Evolutionary conservation across 192 early-diverging fungal genomes (phyloP).

Genomic region (Coemansia biformis): DNA sequence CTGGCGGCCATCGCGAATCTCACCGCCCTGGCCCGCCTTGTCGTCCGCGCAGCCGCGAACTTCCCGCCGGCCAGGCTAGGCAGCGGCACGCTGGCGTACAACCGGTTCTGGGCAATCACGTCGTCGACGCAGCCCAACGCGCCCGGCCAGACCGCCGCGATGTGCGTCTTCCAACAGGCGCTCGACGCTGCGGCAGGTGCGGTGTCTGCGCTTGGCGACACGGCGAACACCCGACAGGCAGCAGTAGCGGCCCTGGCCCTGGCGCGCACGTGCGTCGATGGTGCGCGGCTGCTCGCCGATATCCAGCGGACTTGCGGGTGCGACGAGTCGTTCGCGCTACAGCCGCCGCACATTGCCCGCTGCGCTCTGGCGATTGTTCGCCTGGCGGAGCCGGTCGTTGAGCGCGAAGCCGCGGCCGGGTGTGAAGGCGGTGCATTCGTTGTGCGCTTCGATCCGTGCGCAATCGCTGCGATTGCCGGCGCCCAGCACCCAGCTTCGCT

Average conservation of each 20-base stretch:
- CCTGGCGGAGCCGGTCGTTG: constrained; percentile 1
- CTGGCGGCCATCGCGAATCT: constrained; percentile 23
- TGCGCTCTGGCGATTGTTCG: constrained; percentile 9
- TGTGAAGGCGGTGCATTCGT: not conserved
- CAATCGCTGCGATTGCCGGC: constrained; percentile 5
- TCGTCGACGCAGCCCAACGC: constrained; percentile 18
- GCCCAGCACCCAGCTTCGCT: constrained; percentile 13
- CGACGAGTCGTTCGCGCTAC: constrained; percentile 6
- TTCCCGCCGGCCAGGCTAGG: constrained; percentile 13
- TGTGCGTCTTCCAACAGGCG: constrained; percentile 10
- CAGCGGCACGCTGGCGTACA: constrained; percentile 7
- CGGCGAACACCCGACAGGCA: not conserved
- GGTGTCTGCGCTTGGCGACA: not conserved
- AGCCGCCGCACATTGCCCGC: constrained; percentile 6
- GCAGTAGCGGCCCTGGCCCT: constrained; percentile 13
- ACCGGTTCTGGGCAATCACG: constrained; percentile 38
- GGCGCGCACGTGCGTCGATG: constrained; percentile 19
- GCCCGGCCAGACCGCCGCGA: constrained; percentile 18
- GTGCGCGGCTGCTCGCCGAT: constrained; percentile 8
- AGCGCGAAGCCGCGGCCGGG: not conserved
- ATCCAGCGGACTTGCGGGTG: constrained; percentile 12
- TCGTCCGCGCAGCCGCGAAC: constrained; percentile 24
- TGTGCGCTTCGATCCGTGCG: constrained; percentile 15
- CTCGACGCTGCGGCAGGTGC: constrained; percentile 1
- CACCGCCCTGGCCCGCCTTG: constrained; percentile 26